Percentiles rank a stretch among this genome's conserved stretches.
These are phyloP conservation scores for Ajuga reptans DNA, from an alignment of 305 asterid genomes.

Conservation along the genomic window DNA sequence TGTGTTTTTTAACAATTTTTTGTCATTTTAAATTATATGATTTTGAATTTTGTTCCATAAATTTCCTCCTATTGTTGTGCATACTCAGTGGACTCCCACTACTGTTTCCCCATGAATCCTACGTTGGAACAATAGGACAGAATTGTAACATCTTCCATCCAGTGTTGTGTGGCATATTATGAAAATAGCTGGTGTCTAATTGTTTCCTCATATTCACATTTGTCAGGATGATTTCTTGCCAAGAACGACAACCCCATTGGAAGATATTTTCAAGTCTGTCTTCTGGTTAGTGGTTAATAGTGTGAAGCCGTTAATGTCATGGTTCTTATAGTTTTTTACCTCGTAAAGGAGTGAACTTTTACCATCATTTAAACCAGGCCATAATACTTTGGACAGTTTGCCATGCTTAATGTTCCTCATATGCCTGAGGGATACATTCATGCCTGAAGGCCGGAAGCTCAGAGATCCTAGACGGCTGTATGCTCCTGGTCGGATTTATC, in stretches of 20 bases:
- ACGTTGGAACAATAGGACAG: too few species aligned
- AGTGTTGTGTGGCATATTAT: too few species aligned
- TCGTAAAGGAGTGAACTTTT: conserved; percentile 29
- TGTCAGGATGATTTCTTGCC: conserved; percentile 92
- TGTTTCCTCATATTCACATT: conserved; percentile 4
- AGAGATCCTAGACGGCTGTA: conserved; percentile 79
- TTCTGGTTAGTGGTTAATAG: conserved; percentile 60
- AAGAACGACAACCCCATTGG: conserved; percentile 87
- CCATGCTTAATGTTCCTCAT: conserved; percentile 82
- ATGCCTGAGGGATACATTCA: conserved; percentile 92
- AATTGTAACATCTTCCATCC: too few species aligned
- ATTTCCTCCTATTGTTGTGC: too few species aligned
- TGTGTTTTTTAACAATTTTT: too few species aligned
- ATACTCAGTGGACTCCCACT: too few species aligned
- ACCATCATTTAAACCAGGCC: conserved; percentile 38
- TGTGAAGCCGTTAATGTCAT: background rate
- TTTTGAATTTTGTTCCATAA: too few species aligned
- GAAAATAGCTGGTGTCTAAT: too few species aligned
- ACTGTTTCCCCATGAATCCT: too few species aligned
- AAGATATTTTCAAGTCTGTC: conserved; percentile 81
- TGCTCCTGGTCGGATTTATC: conserved; percentile 95
- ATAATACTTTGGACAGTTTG: conserved; percentile 80
- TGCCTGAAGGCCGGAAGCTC: conserved; percentile 85
- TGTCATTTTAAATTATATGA: too few species aligned
- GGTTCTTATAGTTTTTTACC: background rate